Evolutionary conservation across 2,329 filamentous ascomycete species (phyloP).

Genomic region (Cladophialophora chaetospira): DNA sequence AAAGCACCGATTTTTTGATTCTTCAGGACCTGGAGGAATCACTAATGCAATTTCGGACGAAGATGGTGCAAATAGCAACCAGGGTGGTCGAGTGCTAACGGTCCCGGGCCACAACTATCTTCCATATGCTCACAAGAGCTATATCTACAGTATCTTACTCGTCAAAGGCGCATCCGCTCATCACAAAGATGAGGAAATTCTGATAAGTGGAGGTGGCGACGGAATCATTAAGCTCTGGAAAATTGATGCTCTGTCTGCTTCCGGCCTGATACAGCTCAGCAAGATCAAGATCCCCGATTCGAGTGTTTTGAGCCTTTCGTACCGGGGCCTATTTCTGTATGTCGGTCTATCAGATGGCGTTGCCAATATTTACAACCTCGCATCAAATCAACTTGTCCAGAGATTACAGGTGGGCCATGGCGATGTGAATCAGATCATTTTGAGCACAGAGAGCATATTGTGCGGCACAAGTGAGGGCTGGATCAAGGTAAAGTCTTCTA

Average conservation of each 20-base stretch:
- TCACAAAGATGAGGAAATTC: conserved; percentile 70
- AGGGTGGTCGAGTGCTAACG: conserved; percentile 70
- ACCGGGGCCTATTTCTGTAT: conserved; percentile 91
- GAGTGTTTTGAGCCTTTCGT: conserved; percentile 72
- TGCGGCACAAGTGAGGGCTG: conserved; percentile 88
- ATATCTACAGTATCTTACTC: conserved; percentile 94
- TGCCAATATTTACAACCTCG: conserved; percentile 94
- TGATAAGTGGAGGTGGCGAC: conserved; percentile 90
- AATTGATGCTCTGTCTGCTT: conserved; percentile 43
- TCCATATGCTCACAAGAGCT: conserved; percentile 92
- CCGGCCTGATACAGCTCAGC: conserved; percentile 70
- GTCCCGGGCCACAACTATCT: conserved; percentile 78
- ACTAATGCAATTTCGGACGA: conserved; percentile 54
- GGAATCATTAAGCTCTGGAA: conserved; percentile 92
- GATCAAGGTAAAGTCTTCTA: conserved; percentile 64
- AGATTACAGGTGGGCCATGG: conserved; percentile 82
- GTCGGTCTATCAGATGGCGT: conserved; percentile 84
- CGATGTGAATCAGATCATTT: conserved; percentile 57
- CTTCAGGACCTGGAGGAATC: conserved; percentile 77
- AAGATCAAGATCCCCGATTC: conserved; percentile 64
- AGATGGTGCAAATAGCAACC: conserved; percentile 52
- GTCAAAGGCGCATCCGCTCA: conserved; percentile 72
- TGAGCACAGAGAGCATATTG: conserved; percentile 78
- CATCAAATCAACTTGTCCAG: conserved; percentile 85
- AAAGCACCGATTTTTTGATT: conserved; percentile 87